Conservation (phyloP, 805 yeast species). For the Dipodascus albidus region DNA sequence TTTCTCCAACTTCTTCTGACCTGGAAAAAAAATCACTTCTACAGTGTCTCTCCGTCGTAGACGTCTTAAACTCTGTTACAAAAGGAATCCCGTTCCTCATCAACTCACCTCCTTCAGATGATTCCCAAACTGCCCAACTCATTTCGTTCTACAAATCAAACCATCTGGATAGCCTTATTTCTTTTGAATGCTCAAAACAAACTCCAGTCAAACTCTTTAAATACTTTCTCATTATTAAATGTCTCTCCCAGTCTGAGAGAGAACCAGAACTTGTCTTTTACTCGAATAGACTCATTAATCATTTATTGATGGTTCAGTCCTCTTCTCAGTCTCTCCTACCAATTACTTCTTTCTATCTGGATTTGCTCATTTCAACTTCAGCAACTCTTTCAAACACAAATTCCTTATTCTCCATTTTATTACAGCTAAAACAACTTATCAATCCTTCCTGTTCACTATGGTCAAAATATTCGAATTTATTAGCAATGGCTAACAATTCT, state of each 20-base stretch:
- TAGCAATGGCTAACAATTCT: neutral
- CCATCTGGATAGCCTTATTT: neutral
- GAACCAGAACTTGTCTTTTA: neutral
- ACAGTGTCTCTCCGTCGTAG: neutral
- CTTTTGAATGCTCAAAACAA: neutral
- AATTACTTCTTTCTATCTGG: neutral
- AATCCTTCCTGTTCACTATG: neutral
- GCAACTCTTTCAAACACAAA: neutral
- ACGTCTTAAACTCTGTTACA: neutral
- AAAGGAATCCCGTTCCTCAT: neutral
- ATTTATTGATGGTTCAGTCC: neutral
- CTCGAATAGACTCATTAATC: neutral
- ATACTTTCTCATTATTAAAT: neutral
- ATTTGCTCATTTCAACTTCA: neutral
- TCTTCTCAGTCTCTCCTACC: neutral
- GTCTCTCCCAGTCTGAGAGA: neutral
- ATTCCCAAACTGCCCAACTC: neutral
- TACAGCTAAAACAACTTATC: neutral
- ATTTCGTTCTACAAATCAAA: neutral
- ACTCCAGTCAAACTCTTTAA: neutral
- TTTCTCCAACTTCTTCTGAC: neutral
- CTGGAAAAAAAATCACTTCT: neutral
- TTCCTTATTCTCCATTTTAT: neutral
- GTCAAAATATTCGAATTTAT: neutral
- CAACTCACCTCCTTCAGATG: neutral